Evolutionary conservation across 2,329 filamentous ascomycete species (phyloP).

Genomic region (Venturia pyrina): DNA sequence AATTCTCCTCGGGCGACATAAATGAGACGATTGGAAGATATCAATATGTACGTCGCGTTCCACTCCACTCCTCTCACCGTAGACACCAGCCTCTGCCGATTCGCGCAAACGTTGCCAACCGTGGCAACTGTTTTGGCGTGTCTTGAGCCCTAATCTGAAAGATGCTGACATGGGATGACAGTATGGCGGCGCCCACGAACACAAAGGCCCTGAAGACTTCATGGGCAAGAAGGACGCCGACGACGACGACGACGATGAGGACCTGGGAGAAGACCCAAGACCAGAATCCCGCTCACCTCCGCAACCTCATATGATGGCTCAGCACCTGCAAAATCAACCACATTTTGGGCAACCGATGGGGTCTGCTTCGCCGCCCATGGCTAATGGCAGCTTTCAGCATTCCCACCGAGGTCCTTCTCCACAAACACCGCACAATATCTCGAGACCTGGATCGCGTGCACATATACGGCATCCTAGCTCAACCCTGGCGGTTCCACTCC

Average conservation of each 20-base stretch:
- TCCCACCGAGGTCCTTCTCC: conserved; percentile 70
- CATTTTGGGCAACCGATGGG: conserved; percentile 73
- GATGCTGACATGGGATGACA: conserved; percentile 28
- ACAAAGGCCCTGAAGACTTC: conserved; percentile 92
- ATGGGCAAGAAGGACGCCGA: conserved; percentile 62
- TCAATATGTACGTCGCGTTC: conserved; percentile 52
- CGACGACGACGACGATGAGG: conserved; percentile 76
- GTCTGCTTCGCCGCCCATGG: conserved; percentile 80
- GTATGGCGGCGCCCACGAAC: conserved; percentile 89
- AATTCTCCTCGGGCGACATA: conserved; percentile 93
- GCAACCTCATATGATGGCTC: conserved; percentile 38
- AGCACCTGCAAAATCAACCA: conserved; percentile 41
- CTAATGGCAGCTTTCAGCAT: conserved; percentile 62
- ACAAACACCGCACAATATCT: conserved; percentile 59
- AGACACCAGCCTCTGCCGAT: too few relatives aligned
- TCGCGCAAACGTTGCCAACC: conserved; percentile 15
- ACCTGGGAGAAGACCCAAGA: conserved; percentile 48
- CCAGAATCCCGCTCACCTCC: conserved; percentile 57
- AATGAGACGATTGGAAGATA: conserved; percentile 80
- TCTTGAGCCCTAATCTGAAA: neutral
- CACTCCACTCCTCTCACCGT: neutral
- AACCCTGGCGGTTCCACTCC: conserved; percentile 46
- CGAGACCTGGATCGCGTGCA: conserved; percentile 70
- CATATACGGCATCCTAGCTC: conserved; percentile 67
- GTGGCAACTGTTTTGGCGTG: neutral